Percentiles rank a stretch among this genome's conserved stretches.
These are phyloP conservation scores for Pythium plurisporium DNA, from an alignment of 352 stramenopile species.

Conservation along the genomic window DNA sequence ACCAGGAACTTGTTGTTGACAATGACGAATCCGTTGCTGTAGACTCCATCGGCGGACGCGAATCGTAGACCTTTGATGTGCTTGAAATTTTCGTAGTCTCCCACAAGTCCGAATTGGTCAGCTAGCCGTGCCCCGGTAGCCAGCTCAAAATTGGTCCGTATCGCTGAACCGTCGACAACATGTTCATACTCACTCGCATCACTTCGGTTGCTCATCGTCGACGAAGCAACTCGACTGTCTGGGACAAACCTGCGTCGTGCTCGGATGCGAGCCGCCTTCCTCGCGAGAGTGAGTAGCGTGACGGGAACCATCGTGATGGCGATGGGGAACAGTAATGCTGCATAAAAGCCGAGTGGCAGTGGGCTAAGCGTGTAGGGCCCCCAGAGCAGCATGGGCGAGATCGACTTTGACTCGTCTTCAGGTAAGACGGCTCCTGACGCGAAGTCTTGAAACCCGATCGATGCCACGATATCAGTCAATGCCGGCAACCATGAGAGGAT, in stretches of 20 bases:
- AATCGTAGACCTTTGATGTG: constrained; percentile 34
- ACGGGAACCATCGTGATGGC: constrained; percentile 10
- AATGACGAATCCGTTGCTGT: constrained; percentile 38
- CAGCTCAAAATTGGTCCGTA: too few species aligned
- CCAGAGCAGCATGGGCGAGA: constrained; percentile 20
- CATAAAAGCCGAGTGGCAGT: neutral
- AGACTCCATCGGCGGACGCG: constrained; percentile 34
- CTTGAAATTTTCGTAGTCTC: constrained; percentile 23
- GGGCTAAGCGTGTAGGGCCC: constrained; percentile 7
- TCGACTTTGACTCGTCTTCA: neutral
- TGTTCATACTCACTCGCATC: constrained; percentile 3
- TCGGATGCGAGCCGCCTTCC: constrained; percentile 16
- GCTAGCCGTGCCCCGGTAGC: constrained; percentile 24
- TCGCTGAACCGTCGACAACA: constrained; percentile 22
- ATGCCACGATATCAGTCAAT: constrained; percentile 14
- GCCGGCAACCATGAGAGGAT: neutral
- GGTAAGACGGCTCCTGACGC: neutral
- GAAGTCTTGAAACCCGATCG: constrained; percentile 11
- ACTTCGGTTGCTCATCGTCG: neutral
- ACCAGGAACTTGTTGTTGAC: constrained; percentile 33
- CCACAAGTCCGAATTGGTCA: constrained; percentile 21
- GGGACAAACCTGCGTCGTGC: neutral
- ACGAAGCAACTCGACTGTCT: neutral
- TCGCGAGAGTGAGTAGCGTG: constrained; percentile 6
- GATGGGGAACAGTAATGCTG: constrained; percentile 14